A percentile compares a stretch with the other conserved stretches of the same genome.
Evolutionary conservation across 78 protist genomes (phyloP).

Genomic region (Dictyostelium capitatum): DNA sequence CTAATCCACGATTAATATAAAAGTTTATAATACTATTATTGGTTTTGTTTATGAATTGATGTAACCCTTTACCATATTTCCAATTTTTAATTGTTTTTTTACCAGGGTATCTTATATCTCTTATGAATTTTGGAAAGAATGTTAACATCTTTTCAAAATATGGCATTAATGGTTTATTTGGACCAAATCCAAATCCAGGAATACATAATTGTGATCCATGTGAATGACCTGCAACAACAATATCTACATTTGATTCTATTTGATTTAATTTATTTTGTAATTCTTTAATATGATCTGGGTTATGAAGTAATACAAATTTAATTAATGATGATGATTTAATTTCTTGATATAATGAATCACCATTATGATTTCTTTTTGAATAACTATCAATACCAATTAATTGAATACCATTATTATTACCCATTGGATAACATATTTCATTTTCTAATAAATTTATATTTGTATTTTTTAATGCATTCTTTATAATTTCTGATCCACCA

Average conservation of each 20-base stretch:
- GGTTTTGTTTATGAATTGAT: neutral
- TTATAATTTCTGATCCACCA: conserved; percentile 41
- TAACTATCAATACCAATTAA: conserved; percentile 54
- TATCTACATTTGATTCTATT: conserved; percentile 8
- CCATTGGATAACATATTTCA: conserved; percentile 56
- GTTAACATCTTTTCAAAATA: conserved; percentile 6
- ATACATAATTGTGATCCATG: conserved; percentile 75
- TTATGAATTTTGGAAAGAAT: conserved; percentile 14
- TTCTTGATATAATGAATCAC: neutral
- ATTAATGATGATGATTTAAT: neutral
- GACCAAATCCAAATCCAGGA: conserved; percentile 1
- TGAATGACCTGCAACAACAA: conserved; percentile 51
- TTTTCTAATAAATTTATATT: conserved; percentile 40
- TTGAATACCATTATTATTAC: neutral
- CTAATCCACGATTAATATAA: conserved; percentile 52
- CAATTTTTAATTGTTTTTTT: conserved; percentile 52
- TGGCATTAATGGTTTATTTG: conserved; percentile 24
- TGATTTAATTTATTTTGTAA: neutral
- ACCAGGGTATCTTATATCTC: conserved; percentile 35
- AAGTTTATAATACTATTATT: neutral
- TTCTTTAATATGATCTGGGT: conserved; percentile 43
- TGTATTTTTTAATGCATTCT: conserved; percentile 3
- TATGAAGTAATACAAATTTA: conserved; percentile 52
- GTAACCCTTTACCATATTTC: conserved; percentile 32
- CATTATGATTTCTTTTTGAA: neutral